These are phyloP conservation scores for Eucalyptus urophylla DNA, from an alignment of 345 rosid genomes.

Conservation along the genomic window DNA sequence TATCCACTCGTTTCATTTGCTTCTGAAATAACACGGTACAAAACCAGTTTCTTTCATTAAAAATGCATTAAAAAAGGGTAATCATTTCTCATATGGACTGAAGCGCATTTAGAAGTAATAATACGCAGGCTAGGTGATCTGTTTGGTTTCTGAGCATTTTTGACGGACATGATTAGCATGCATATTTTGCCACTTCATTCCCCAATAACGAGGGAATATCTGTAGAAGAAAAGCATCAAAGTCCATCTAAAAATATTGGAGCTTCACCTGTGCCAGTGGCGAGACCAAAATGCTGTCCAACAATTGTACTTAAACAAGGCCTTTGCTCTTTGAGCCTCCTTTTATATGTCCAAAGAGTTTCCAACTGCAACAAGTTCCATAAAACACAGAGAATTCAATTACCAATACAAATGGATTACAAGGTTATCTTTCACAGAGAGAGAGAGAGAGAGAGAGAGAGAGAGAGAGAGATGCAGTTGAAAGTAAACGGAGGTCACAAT, in stretches of 20 bases:
- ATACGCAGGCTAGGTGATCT: background rate
- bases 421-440: background rate
- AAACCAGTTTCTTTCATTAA: background rate
- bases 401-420: background rate
- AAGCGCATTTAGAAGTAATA: background rate
- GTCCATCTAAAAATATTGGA: background rate
- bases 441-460: background rate
- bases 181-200: background rate
- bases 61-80: background rate
- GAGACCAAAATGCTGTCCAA: conserved; percentile 8
- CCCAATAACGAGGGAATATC: background rate
- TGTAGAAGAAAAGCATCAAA: background rate
- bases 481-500: background rate
- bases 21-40: background rate
- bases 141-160: background rate
- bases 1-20: conserved; percentile 47
- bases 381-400: background rate
- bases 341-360: conserved; percentile 73
- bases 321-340: conserved; percentile 60
- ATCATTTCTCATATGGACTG: background rate
- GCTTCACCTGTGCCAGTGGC: conserved; percentile 18
- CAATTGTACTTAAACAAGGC: conserved; percentile 55
- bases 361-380: conserved; percentile 30
- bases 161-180: background rate
- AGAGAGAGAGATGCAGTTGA: background rate